Evolutionary conservation across 495 filamentous ascomycete species (phyloP).

Genomic region (Neurospora tetrasperma): DNA sequence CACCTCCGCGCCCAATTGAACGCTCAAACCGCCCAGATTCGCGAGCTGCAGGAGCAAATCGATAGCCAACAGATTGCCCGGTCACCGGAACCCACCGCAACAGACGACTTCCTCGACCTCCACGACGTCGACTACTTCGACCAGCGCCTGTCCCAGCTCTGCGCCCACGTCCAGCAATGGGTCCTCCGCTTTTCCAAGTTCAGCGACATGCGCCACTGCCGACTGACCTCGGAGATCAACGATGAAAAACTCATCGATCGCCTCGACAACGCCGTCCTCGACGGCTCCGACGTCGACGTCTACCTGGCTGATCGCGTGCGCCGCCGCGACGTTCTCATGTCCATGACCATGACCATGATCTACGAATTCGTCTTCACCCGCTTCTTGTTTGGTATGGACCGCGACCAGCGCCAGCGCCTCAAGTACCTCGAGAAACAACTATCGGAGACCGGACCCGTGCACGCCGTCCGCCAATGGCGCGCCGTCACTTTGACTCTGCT

Average conservation of each 20-base stretch:
- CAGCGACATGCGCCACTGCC: slow-evolving; percentile 78
- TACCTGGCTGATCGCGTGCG: slow-evolving; percentile 78
- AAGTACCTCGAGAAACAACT: slow-evolving; percentile 86
- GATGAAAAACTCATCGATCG: slow-evolving; percentile 86
- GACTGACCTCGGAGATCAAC: slow-evolving; percentile 65
- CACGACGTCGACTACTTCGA: slow-evolving; percentile 93
- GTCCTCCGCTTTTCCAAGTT: slow-evolving; percentile 93
- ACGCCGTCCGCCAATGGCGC: slow-evolving; percentile 89
- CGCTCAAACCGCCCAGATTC: slow-evolving; percentile 64
- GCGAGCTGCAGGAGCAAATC: slow-evolving; percentile 73
- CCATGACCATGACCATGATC: slow-evolving; percentile 93
- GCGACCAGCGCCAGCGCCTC: slow-evolving; percentile 92
- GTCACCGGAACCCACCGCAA: slow-evolving; percentile 21
- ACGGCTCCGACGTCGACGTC: slow-evolving; percentile 79
- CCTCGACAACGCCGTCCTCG: slow-evolving; percentile 85
- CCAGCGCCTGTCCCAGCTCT: slow-evolving; percentile 84
- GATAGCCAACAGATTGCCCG: slow-evolving; percentile 21
- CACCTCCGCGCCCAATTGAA: slow-evolving; percentile 70
- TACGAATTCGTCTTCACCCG: slow-evolving; percentile 97
- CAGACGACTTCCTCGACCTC: slow-evolving; percentile 63
- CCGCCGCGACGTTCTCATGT: slow-evolving; percentile 90
- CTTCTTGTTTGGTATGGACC: slow-evolving; percentile 96
- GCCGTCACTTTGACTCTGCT: slow-evolving; percentile 86
- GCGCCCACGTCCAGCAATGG: slow-evolving; percentile 90
- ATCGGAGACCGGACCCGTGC: slow-evolving; percentile 68